These are phyloP conservation scores for Gynandropsis gynandra DNA, from an alignment of 345 rosid species.

Conservation along the genomic window DNA sequence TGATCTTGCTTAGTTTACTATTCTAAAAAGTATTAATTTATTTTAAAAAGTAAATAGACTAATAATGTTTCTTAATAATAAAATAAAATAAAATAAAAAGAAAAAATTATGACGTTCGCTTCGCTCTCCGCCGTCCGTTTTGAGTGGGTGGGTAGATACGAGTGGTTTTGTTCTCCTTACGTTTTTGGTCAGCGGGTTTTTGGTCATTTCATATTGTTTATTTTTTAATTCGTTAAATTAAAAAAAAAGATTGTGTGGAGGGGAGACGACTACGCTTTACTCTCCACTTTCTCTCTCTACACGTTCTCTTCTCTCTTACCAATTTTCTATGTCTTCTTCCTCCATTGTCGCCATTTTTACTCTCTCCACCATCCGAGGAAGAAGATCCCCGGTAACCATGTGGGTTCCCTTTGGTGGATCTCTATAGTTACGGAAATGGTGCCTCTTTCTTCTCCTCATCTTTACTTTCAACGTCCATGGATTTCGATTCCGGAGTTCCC, in stretches of 20 bases:
- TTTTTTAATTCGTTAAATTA: slow-evolving; percentile 19
- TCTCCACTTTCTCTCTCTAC: slow-evolving; percentile 23
- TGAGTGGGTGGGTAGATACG: slow-evolving; percentile 29
- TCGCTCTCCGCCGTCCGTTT: slow-evolving; percentile 33
- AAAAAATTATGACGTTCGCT: slow-evolving; percentile 6
- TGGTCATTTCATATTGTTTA: slow-evolving; percentile 3
- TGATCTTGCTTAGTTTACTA: too few species aligned
- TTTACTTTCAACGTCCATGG: slow-evolving; percentile 47
- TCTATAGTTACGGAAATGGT: slow-evolving; percentile 34
- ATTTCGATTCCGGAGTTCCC: slow-evolving; percentile 66
- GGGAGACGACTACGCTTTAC: slow-evolving; percentile 45
- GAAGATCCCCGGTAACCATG: slow-evolving; percentile 6
- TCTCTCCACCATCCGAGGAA: slow-evolving; percentile 12
- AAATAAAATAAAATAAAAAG: slow-evolving; percentile 20
- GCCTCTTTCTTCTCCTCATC: slow-evolving; percentile 21
- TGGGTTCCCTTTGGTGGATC: slow-evolving; percentile 15
- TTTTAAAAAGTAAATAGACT: too few species aligned
- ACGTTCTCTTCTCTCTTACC: slow-evolving; percentile 19
- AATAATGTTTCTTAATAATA: not conserved
- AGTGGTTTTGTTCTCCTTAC: slow-evolving; percentile 5
- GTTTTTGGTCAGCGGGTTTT: slow-evolving; percentile 12
- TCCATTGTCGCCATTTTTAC: slow-evolving; percentile 9
- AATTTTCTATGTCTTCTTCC: slow-evolving; percentile 14
- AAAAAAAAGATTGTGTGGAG: slow-evolving; percentile 67
- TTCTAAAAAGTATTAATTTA: too few species aligned